These are phyloP conservation scores for Gossypium davidsonii DNA, from an alignment of 441 rosid genomes.

Conservation along the genomic window DNA sequence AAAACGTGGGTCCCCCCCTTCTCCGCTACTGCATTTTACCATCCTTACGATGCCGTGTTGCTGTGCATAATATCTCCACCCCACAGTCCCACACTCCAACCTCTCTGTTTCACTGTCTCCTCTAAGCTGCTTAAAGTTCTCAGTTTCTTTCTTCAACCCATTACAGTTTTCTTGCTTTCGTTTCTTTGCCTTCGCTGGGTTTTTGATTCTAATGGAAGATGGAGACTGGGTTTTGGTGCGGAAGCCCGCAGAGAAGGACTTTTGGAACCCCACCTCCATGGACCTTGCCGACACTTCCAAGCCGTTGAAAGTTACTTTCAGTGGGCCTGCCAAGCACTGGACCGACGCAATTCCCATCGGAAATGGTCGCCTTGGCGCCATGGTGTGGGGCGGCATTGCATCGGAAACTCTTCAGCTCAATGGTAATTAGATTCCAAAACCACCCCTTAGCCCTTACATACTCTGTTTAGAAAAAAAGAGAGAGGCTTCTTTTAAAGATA, in stretches of 20 bases:
- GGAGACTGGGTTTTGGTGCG: slow-evolving; percentile 54
- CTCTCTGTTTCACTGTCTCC: not conserved
- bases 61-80: not conserved
- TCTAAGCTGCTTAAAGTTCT: not conserved
- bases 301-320: slow-evolving; percentile 57
- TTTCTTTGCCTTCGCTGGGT: slow-evolving; percentile 10
- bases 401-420: slow-evolving; percentile 71
- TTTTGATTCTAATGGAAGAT: slow-evolving; percentile 20
- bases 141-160: not conserved
- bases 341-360: slow-evolving; percentile 89
- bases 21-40: not conserved
- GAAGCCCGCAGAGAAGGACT: slow-evolving; percentile 41
- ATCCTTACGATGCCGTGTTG: not conserved
- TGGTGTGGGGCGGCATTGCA: slow-evolving; percentile 80
- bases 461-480: not conserved
- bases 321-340: slow-evolving; percentile 66
- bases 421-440: slow-evolving; percentile 36
- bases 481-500: not conserved
- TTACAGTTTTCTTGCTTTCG: slow-evolving; percentile 7
- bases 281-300: slow-evolving; percentile 24
- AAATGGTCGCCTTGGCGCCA: slow-evolving; percentile 93
- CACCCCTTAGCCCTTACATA: no score
- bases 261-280: slow-evolving; percentile 37
- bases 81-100: not conserved
- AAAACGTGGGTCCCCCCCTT: not conserved